phyloP scores from a whole-genome alignment of 805 yeast species.

The Diddensiella caesifluorescens region DNA sequence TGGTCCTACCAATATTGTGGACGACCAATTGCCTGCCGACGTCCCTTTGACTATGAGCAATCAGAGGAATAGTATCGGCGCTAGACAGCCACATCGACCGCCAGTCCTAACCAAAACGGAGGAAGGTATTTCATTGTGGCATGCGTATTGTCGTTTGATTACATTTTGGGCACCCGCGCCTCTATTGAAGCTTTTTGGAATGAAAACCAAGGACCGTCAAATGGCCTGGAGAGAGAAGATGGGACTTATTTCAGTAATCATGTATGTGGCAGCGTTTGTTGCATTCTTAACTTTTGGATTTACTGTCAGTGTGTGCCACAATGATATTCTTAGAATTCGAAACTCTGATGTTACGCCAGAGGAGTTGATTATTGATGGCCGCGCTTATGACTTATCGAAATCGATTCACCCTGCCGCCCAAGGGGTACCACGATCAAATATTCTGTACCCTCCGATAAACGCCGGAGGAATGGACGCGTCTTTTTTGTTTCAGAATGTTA shows the following conservation, averaged over 20 bases:
- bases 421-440: constrained; percentile 60
- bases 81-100: no score
- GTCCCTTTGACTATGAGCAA: not conserved
- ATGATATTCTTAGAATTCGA: constrained; percentile 44
- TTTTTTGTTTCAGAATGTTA: constrained; percentile 84
- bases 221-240: constrained; percentile 94
- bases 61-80: not conserved
- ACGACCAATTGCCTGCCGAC: not conserved
- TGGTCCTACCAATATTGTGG: constrained; percentile 5
- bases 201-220: constrained; percentile 74
- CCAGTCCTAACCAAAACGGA: not conserved
- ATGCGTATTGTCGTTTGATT: constrained; percentile 65
- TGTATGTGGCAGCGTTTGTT: constrained; percentile 14
- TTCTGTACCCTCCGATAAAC: constrained; percentile 76
- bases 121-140: constrained; percentile 53
- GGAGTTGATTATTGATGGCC: constrained; percentile 72
- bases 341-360: constrained; percentile 55
- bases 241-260: constrained; percentile 19
- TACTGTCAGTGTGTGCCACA: constrained; percentile 70
- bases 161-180: constrained; percentile 94
- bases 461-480: constrained; percentile 70
- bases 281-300: constrained; percentile 59
- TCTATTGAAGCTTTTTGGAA: constrained; percentile 63
- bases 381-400: constrained; percentile 63
- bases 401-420: constrained; percentile 77